Evolutionary conservation across 805 yeast species (phyloP), one percentile per base, ranked within the genome.

Genomic region (Monosporozyma siamensis): DNA sequence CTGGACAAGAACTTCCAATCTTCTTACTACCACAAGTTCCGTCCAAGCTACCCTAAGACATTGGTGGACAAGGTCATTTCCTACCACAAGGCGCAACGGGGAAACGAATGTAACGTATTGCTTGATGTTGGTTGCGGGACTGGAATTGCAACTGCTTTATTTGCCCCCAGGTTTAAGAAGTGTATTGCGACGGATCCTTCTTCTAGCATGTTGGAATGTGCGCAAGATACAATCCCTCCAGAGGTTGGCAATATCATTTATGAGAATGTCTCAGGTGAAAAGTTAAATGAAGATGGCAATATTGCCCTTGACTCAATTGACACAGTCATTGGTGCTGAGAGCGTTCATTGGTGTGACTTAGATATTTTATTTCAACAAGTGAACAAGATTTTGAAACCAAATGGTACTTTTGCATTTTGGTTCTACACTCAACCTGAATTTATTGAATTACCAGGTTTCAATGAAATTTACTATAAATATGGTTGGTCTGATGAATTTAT

Each of bases 111-210:
- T 15, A 15, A 31, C 21, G 12, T 30, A 1, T 40, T 61, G 18
- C 56, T 82, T 20, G 92, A 83, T 56, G 62, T 78, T 7, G 89
- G 87, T 3, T 75, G 82, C 53, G 89, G 89, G 2, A 76, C 87
- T 0, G 89, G 88, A 3, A 75, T 74, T 44, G 84, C 78, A 1
- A 71, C 85, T 0, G 63, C 69, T 45, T 42, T 43, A 15, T 44
- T 52, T 15, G 40, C 35, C 11, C 48, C 61, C 1, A 58, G 64
- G 46, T 74, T 79, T 45, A 61, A 66, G 20, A 49, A 59, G 18
- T 74, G 75, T 1, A 53, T 75, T 31, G 88, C 84, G 3, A 58
- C 76, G 2, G 89, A 81, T 55, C 71, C 75, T 2, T 75, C 82
- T 4, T 53, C 50, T 4, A 62, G 62, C 4, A 79, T 80, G 85